These are phyloP conservation scores for Chaetomium cochliodes DNA, from an alignment of 495 filamentous ascomycete species.

Conservation along the genomic window DNA sequence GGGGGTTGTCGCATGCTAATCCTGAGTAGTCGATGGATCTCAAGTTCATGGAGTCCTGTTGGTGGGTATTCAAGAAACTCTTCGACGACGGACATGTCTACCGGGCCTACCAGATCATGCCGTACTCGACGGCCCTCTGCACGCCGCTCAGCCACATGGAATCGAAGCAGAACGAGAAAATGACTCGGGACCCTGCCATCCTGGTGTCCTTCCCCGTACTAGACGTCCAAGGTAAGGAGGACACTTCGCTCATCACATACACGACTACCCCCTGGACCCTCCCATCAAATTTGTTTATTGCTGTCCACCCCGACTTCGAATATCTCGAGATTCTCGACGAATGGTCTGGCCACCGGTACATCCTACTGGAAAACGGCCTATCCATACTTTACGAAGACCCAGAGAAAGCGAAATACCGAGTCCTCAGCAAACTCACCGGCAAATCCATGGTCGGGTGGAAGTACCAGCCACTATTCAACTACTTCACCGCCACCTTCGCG, in stretches of 20 bases:
- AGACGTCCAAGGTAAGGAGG: slow-evolving; percentile 61
- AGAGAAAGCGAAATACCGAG: slow-evolving; percentile 88
- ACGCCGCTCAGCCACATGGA: slow-evolving; percentile 88
- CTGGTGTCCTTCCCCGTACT: slow-evolving; percentile 79
- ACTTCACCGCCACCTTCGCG: slow-evolving; percentile 86
- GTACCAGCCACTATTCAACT: slow-evolving; percentile 83
- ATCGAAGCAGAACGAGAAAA: slow-evolving; percentile 84
- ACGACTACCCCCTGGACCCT: slow-evolving; percentile 93
- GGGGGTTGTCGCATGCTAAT: too few relatives aligned
- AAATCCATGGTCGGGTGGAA: slow-evolving; percentile 83
- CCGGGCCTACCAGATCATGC: slow-evolving; percentile 82
- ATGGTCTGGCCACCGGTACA: slow-evolving; percentile 70
- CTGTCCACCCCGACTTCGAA: slow-evolving; percentile 79
- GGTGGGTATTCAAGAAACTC: slow-evolving; percentile 89
- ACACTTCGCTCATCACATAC: slow-evolving; percentile 73
- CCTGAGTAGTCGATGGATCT: slow-evolving; percentile 65
- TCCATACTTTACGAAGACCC: slow-evolving; percentile 83
- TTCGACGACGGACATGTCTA: slow-evolving; percentile 82
- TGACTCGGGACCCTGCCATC: slow-evolving; percentile 80
- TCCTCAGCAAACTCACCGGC: slow-evolving; percentile 72
- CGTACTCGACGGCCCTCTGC: slow-evolving; percentile 81
- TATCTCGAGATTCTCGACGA: slow-evolving; percentile 86
- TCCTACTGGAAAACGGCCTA: slow-evolving; percentile 77
- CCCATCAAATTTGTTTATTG: slow-evolving; percentile 76
- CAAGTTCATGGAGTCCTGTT: slow-evolving; percentile 84